phyloP scores from a whole-genome alignment of 345 rosid genomes.

The Limnanthes douglasii region DNA sequence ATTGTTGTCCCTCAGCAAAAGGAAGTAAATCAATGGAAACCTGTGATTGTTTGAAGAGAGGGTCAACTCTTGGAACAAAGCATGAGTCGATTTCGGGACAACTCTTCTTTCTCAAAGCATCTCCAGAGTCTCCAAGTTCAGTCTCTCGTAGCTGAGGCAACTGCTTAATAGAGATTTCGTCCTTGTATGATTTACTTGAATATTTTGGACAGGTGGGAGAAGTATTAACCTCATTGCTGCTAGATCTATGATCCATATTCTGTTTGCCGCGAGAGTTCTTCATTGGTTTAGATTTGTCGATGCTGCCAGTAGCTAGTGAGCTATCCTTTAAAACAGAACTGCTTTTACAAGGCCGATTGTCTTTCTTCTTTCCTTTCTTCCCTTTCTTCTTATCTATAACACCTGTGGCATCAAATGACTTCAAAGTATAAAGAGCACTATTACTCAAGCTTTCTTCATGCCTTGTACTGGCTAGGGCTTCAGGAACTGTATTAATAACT shows the following conservation, averaged over 20 bases:
- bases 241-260: constrained; percentile 9
- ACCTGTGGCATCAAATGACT: constrained; percentile 13
- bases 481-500: constrained; percentile 69
- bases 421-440: constrained; percentile 21
- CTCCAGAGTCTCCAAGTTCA: constrained; percentile 13
- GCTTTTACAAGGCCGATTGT: constrained; percentile 14
- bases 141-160: constrained; percentile 12
- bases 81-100: constrained; percentile 8
- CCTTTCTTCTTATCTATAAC: constrained; percentile 12
- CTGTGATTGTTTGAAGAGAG: constrained; percentile 12
- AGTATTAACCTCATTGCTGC: constrained; percentile 11
- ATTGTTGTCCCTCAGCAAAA: constrained; percentile 15
- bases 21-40: constrained; percentile 10
- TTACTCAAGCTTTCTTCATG: constrained; percentile 22
- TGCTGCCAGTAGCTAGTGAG: constrained; percentile 12
- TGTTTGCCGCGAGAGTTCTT: constrained; percentile 23
- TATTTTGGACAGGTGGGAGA: constrained; percentile 14
- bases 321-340: constrained; percentile 15
- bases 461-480: constrained; percentile 23
- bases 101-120: constrained; percentile 10
- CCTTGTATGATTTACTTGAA: constrained; percentile 14
- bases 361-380: constrained; percentile 39
- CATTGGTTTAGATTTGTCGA: constrained; percentile 19
- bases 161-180: constrained; percentile 12
- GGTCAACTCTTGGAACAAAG: constrained; percentile 8